phyloP scores from a whole-genome alignment of 2,329 filamentous ascomycete species.

The Aspergillus cejpii region DNA sequence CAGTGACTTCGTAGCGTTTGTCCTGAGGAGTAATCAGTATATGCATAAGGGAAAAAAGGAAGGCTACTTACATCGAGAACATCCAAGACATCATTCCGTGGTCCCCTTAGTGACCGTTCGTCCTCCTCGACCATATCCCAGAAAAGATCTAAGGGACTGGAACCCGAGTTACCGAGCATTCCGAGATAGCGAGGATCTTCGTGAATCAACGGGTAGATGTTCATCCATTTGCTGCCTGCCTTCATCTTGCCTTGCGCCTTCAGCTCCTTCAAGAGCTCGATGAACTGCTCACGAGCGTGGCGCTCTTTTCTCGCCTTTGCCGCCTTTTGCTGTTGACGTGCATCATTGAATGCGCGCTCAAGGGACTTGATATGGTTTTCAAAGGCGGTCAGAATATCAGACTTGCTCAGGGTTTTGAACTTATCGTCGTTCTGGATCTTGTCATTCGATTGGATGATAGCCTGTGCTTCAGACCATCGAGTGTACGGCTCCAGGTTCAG shows the following conservation, averaged over 20 bases:
- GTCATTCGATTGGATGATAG: slow-evolving; percentile 68
- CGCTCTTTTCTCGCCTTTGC: slow-evolving; percentile 74
- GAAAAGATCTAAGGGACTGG: slow-evolving; percentile 83
- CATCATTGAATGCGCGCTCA: slow-evolving; percentile 86
- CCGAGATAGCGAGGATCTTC: slow-evolving; percentile 75
- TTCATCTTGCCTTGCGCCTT: slow-evolving; percentile 73
- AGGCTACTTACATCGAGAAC: slow-evolving; percentile 67
- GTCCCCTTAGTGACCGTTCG: slow-evolving; percentile 73
- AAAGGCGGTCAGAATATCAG: slow-evolving; percentile 86
- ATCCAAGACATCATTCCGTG: slow-evolving; percentile 76
- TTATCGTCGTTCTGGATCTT: slow-evolving; percentile 75
- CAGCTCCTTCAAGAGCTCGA: slow-evolving; percentile 66
- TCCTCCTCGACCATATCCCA: slow-evolving; percentile 95
- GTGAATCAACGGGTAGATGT: slow-evolving; percentile 66
- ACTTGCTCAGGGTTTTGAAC: slow-evolving; percentile 77
- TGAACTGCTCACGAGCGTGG: slow-evolving; percentile 75
- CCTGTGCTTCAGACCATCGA: slow-evolving; percentile 85
- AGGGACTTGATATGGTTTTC: slow-evolving; percentile 91
- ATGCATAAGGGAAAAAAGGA: neutral
- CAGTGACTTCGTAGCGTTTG: slow-evolving; percentile 82
- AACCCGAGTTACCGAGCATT: slow-evolving; percentile 78
- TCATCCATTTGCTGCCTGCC: slow-evolving; percentile 82
- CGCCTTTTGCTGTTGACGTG: slow-evolving; percentile 79
- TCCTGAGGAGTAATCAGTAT: slow-evolving; percentile 54
- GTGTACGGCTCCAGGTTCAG: slow-evolving; percentile 88